Evolutionary conservation across 129 eudicot species (phyloP).

Genomic region (Chrysanthemum seticuspe): DNA sequence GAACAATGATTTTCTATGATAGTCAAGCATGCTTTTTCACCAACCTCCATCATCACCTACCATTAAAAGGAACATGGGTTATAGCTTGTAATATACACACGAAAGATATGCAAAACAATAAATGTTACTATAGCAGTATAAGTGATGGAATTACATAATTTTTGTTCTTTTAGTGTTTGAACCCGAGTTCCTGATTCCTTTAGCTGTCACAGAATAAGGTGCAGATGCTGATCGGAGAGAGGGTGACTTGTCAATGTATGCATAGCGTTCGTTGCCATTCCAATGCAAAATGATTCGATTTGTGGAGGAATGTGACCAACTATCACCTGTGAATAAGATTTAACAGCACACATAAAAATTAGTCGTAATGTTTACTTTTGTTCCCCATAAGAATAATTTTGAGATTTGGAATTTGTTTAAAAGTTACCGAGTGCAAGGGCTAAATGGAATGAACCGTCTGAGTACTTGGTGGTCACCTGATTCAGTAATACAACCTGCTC

Average conservation of each 20-base stretch:
- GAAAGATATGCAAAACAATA: not conserved
- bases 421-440: constrained; percentile 88
- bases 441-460: constrained; percentile 74
- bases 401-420: not conserved
- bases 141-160: constrained; percentile 32
- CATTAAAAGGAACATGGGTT: not conserved
- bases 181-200: constrained; percentile 65
- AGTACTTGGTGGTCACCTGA: constrained; percentile 82
- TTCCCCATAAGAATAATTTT: not conserved
- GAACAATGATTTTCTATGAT: not conserved
- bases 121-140: constrained; percentile 1
- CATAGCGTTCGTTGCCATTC: constrained; percentile 74
- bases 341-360: not conserved
- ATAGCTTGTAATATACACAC: not conserved
- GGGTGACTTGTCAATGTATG: constrained; percentile 84
- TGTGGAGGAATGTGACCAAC: constrained; percentile 94
- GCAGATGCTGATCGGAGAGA: constrained; percentile 68
- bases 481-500: constrained; percentile 81
- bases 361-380: no score
- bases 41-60: constrained; percentile 7
- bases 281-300: constrained; percentile 82
- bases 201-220: constrained; percentile 61
- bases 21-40: not conserved
- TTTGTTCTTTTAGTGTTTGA: constrained; percentile 62
- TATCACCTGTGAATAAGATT: constrained; percentile 65